A percentile compares a stretch with the other conserved stretches of the same genome.
Evolutionary conservation across 805 yeast species (phyloP).

Genomic region (Wickerhamiella dianesei): DNA sequence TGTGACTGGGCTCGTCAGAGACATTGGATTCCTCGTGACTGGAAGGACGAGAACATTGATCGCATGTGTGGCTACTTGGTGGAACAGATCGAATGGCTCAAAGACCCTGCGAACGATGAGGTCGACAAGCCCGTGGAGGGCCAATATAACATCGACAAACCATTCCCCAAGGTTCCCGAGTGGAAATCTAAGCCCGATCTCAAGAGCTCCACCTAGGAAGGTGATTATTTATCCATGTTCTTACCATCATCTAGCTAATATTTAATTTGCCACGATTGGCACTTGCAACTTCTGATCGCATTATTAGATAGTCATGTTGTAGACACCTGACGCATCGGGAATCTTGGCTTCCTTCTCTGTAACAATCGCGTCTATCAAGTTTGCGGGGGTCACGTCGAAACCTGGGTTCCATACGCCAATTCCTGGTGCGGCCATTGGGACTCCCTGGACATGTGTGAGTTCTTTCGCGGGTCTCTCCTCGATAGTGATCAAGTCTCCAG

Average conservation of each 20-base stretch:
- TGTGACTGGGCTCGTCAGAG: conserved; percentile 17
- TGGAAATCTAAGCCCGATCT: neutral
- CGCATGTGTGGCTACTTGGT: conserved; percentile 11
- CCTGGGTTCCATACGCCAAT: conserved; percentile 93
- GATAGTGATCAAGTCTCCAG: conserved; percentile 66
- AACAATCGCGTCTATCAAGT: conserved; percentile 72
- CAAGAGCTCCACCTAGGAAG: no score
- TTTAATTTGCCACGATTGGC: no score
- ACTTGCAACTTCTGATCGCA: no score
- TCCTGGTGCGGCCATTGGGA: conserved; percentile 64
- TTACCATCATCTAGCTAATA: no score
- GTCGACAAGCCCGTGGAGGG: neutral
- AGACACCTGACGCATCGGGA: neutral
- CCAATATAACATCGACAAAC: neutral
- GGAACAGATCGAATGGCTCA: conserved; percentile 16
- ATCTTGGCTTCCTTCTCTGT: conserved; percentile 52
- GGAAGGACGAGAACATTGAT: conserved; percentile 11
- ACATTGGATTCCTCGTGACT: conserved; percentile 10
- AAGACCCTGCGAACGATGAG: conserved; percentile 1
- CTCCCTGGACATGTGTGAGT: conserved; percentile 64
- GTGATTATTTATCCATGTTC: no score
- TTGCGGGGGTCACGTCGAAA: conserved; percentile 82
- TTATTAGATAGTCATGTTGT: neutral
- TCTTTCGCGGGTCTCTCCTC: conserved; percentile 81
- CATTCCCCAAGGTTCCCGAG: neutral